Evolutionary conservation across 225 moss, liverwort and hornwort species (phyloP), one percentile per base, ranked within the genome.

Genomic region (Marchantia paleacea): DNA sequence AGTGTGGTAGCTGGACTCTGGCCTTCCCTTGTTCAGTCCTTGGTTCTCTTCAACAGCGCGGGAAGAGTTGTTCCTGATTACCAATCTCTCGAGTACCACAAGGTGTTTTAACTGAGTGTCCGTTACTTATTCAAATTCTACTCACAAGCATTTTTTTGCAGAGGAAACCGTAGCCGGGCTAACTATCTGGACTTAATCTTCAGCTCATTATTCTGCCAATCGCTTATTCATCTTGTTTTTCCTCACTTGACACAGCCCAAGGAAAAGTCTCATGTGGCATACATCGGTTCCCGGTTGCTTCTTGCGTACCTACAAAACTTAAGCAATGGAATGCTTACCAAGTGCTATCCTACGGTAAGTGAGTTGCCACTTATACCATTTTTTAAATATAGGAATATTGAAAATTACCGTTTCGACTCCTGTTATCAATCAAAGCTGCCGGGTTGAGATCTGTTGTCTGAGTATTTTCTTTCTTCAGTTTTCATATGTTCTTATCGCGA

Each of bases 1-100:
- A 92, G 93, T 62, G 76, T 92, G 26, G 95, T 95, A 71, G 90
- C 95, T 75, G 95, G 95, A 77, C 90, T 99, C 68, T 99, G 97
- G 97, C 92, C 97, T 52, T 80, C 90, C 63, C 82, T 99, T 29
- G 95, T 99, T 28, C 86, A 87, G 30, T 90, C 95, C 55, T 67
- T 99, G 79, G 85, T 99, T 69, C 90, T 99, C 75, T 85, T 99
- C 77, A 95, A 95, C 84, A 85, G 91, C 78, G 97, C 97, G 73
- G 97, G 97, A 66, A 90, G 88, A 81, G 95, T 99, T 75, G 79
- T 99, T 63, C 91, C 91, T 55, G 86, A 94, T 50, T 99, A 95
- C 81, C 84, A 87, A 74, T 78, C 84, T 30, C 87, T 93, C n/a
- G 88, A 79, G 52, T 99, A 99, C 80, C 81, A 86, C 10, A 91